Conservation (phyloP, 2,329 filamentous ascomycete species). For the Aspergillus candidus region DNA sequence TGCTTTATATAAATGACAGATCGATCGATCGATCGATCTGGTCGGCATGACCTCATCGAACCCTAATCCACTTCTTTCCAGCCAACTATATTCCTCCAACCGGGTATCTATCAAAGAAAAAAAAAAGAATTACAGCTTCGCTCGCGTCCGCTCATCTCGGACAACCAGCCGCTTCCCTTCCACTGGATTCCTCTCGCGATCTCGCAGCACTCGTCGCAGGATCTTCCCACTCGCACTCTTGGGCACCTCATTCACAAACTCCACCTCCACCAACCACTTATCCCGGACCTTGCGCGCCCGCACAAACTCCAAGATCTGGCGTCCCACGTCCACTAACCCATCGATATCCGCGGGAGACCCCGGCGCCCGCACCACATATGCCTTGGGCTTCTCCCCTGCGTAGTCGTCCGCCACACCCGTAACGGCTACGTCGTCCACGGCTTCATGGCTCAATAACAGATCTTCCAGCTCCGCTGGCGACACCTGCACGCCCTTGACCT, state of each 20-base stretch:
- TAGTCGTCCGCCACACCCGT: conserved; percentile 27
- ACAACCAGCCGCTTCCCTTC: conserved; percentile 9
- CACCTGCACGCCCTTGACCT: conserved; percentile 55
- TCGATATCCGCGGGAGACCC: background rate
- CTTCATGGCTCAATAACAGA: conserved; percentile 51
- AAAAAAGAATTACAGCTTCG: conserved; percentile 9
- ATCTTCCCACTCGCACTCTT: conserved; percentile 74
- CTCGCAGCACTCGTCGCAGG: conserved; percentile 55
- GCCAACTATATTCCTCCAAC: too few species aligned
- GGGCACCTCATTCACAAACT: conserved; percentile 50
- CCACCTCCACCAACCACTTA: conserved; percentile 35
- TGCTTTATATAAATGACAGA: too few species aligned
- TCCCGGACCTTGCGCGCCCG: conserved; percentile 58
- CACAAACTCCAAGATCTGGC: conserved; percentile 55
- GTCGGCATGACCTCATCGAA: too few species aligned
- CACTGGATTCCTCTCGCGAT: conserved; percentile 18
- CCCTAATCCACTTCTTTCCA: too few species aligned
- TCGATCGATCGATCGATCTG: too few species aligned
- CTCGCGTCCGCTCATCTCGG: conserved; percentile 4
- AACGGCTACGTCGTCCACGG: conserved; percentile 54
- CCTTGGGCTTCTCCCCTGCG: conserved; percentile 52
- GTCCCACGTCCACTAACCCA: conserved; percentile 19
- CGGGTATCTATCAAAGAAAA: too few species aligned
- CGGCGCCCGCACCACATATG: conserved; percentile 48
- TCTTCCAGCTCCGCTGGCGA: conserved; percentile 60